Percentiles rank a stretch among this genome's conserved stretches.
phyloP scores from a whole-genome alignment of 495 filamentous ascomycete genomes.

The Lasiosphaeria ovina region DNA sequence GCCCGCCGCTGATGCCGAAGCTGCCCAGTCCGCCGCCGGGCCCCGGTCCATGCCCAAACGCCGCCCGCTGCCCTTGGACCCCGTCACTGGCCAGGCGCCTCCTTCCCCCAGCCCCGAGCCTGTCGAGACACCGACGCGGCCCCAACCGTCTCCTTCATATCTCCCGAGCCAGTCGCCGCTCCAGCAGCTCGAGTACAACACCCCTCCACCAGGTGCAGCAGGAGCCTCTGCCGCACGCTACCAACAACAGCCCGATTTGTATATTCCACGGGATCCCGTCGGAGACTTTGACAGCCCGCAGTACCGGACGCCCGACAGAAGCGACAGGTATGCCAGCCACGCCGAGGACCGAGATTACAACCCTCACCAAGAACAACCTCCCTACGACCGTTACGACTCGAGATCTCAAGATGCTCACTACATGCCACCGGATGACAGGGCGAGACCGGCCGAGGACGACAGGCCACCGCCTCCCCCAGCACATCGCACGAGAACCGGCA shows the following conservation, averaged over 20 bases:
- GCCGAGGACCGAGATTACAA: slow-evolving; percentile 30
- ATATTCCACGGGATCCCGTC: slow-evolving; percentile 25
- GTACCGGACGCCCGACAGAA: slow-evolving; percentile 33
- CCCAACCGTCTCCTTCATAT: slow-evolving; percentile 31
- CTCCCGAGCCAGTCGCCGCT: slow-evolving; percentile 41
- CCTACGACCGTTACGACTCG: slow-evolving; percentile 24
- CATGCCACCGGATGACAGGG: slow-evolving; percentile 17
- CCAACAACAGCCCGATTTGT: slow-evolving; percentile 34
- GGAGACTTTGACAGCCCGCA: slow-evolving; percentile 32
- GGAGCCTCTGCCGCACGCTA: slow-evolving; percentile 22
- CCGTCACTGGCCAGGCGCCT: slow-evolving; percentile 53
- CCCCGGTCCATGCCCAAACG: slow-evolving; percentile 56
- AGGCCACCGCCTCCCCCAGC: slow-evolving; percentile 47
- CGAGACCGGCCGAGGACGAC: slow-evolving; percentile 27
- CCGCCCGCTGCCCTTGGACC: slow-evolving; percentile 74
- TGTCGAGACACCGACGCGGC: slow-evolving; percentile 38
- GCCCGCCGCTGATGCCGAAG: slow-evolving; percentile 27
- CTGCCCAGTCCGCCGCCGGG: slow-evolving; percentile 30
- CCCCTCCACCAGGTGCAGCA: slow-evolving; percentile 27
- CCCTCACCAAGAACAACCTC: slow-evolving; percentile 21
- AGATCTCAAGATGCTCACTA: slow-evolving; percentile 20
- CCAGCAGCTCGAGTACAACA: slow-evolving; percentile 45
- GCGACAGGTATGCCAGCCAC: slow-evolving; percentile 30
- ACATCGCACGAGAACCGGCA: slow-evolving; percentile 41
- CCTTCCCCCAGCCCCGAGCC: slow-evolving; percentile 35